Percentiles rank a stretch among this genome's conserved stretches.
Evolutionary conservation across 352 stramenopile genomes (phyloP).

Genomic region (Globisporangium mamillatum): DNA sequence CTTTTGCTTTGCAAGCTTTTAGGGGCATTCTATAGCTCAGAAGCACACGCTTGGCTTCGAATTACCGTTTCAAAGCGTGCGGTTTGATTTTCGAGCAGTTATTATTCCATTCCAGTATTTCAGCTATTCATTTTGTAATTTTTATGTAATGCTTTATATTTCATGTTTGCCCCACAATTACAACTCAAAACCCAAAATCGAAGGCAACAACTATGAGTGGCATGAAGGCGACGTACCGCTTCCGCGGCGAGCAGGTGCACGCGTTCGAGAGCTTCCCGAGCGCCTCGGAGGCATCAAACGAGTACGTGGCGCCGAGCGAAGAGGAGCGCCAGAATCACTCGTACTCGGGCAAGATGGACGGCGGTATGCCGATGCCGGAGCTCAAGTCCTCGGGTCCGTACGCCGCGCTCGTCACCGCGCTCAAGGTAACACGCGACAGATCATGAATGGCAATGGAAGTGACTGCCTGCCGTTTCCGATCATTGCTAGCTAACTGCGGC

Average conservation of each 20-base stretch:
- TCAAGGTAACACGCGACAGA: slow-evolving; percentile 46
- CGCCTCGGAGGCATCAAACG: too few relatives aligned
- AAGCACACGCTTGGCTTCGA: background rate
- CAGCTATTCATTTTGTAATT: too few relatives aligned
- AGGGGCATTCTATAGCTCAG: background rate
- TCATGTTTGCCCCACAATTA: too few relatives aligned
- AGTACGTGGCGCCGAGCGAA: slow-evolving; percentile 7
- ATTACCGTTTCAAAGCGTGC: background rate
- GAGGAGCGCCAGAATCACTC: slow-evolving; percentile 60
- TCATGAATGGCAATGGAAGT: background rate
- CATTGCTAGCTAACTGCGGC: background rate
- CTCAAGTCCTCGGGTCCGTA: slow-evolving; percentile 23
- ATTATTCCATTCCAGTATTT: too few relatives aligned
- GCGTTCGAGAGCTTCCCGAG: slow-evolving; percentile 63
- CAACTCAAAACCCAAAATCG: too few relatives aligned
- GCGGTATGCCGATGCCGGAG: slow-evolving; percentile 38
- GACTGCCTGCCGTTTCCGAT: background rate
- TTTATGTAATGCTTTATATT: too few relatives aligned
- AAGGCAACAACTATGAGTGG: slow-evolving; percentile 24
- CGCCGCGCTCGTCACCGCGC: slow-evolving; percentile 63
- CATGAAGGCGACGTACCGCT: slow-evolving; percentile 63
- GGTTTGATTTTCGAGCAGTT: too few relatives aligned
- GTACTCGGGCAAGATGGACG: slow-evolving; percentile 70
- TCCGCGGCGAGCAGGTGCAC: slow-evolving; percentile 68
- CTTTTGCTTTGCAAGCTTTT: background rate